A percentile compares a stretch with the other conserved stretches of the same genome.
Evolutionary conservation across 139 green algal species (phyloP).

Genomic region (Picochlorum sp.): DNA sequence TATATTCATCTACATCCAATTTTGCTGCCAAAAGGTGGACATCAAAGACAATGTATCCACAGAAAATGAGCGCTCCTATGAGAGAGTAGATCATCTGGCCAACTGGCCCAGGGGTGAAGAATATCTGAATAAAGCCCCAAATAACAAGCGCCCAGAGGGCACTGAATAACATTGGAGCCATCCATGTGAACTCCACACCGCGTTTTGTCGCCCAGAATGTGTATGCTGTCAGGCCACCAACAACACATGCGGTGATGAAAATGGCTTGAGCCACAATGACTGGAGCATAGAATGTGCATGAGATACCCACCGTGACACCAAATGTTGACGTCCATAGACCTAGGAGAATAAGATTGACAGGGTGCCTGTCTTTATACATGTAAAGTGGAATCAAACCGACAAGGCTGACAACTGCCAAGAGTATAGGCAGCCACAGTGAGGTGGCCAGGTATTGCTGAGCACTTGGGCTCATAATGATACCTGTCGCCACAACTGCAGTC

Average conservation of each 20-base stretch:
- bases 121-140: slow-evolving; percentile 58
- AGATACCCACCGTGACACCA: slow-evolving; percentile 33
- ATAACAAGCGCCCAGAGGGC: slow-evolving; percentile 36
- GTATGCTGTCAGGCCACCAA: slow-evolving; percentile 50
- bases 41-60: slow-evolving; percentile 49
- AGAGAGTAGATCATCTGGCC: slow-evolving; percentile 44
- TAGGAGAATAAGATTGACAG: slow-evolving; percentile 53
- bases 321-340: slow-evolving; percentile 24
- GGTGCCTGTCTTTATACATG: slow-evolving; percentile 49
- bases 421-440: slow-evolving; percentile 22
- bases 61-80: slow-evolving; percentile 57
- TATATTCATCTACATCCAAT: slow-evolving; percentile 57
- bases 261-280: slow-evolving; percentile 41
- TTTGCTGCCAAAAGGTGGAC: slow-evolving; percentile 36
- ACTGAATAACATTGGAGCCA: slow-evolving; percentile 56
- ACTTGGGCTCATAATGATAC: slow-evolving; percentile 27
- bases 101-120: slow-evolving; percentile 37
- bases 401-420: slow-evolving; percentile 11
- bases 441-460: slow-evolving; percentile 23
- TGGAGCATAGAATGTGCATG: slow-evolving; percentile 37
- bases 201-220: slow-evolving; percentile 50
- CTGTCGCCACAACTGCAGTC: slow-evolving; percentile 27
- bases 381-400: slow-evolving; percentile 16
- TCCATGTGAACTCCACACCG: slow-evolving; percentile 45
- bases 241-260: slow-evolving; percentile 28